Evolutionary conservation across 306 rosid genomes (phyloP).

Genomic region (Heteromeles arbutifolia): DNA sequence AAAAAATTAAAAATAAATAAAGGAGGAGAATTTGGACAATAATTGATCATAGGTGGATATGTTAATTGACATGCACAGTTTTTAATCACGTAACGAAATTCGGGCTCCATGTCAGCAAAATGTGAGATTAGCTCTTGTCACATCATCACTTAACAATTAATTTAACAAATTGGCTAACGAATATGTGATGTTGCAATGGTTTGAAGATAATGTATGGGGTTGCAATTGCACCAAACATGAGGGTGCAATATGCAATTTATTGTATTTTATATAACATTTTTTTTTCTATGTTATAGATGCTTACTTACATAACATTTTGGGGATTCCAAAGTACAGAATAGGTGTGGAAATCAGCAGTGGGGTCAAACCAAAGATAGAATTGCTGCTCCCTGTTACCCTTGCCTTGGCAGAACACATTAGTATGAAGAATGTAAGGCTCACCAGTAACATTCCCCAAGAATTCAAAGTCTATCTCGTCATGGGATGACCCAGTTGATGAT

Average conservation of each 20-base stretch:
- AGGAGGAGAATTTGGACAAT: neutral
- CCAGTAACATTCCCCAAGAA: slow-evolving; percentile 36
- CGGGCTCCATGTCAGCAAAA: too few relatives aligned
- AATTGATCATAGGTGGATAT: neutral
- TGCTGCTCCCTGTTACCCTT: slow-evolving; percentile 31
- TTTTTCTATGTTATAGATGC: neutral
- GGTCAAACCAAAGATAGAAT: slow-evolving; percentile 37
- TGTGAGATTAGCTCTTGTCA: too few relatives aligned
- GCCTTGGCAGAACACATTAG: slow-evolving; percentile 34
- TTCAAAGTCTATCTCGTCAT: slow-evolving; percentile 47
- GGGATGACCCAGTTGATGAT: slow-evolving; percentile 20
- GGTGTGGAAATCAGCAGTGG: slow-evolving; percentile 35
- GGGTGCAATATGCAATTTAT: too few relatives aligned
- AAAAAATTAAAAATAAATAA: too few relatives aligned
- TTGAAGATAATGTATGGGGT: too few relatives aligned
- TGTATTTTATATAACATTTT: neutral
- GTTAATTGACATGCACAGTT: too few relatives aligned
- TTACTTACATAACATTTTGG: slow-evolving; percentile 25
- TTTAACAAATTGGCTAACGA: too few relatives aligned
- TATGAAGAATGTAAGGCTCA: slow-evolving; percentile 34
- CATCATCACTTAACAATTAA: too few relatives aligned
- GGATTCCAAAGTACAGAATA: slow-evolving; percentile 36
- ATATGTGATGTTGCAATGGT: too few relatives aligned
- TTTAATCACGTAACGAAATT: too few relatives aligned
- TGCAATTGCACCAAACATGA: too few relatives aligned